Percentiles rank a stretch among this genome's conserved stretches.
These are phyloP conservation scores for Auriscalpium orientale DNA, from an alignment of 768 basidiomycete genomes.

Conservation along the genomic window DNA sequence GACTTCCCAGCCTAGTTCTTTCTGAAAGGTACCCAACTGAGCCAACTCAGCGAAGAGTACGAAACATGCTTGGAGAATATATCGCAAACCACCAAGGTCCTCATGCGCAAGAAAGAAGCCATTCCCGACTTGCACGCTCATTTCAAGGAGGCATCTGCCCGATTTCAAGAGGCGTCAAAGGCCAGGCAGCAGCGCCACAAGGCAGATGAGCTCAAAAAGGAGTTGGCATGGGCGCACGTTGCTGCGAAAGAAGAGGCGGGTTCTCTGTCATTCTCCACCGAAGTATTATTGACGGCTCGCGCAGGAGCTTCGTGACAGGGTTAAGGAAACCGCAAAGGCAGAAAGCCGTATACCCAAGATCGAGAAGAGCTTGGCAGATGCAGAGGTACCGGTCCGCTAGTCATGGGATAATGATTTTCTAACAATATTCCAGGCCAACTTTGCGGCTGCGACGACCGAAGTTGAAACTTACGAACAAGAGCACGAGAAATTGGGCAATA, in stretches of 20 bases:
- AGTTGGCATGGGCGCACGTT: slow-evolving; percentile 86
- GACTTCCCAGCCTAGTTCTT: slow-evolving; percentile 58
- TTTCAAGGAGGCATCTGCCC: slow-evolving; percentile 47
- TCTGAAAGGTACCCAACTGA: slow-evolving; percentile 86
- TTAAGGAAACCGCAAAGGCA: slow-evolving; percentile 33
- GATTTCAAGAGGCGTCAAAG: slow-evolving; percentile 67
- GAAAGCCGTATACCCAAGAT: slow-evolving; percentile 33
- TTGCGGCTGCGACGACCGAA: slow-evolving; percentile 26
- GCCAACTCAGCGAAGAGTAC: slow-evolving; percentile 84
- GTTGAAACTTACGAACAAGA: slow-evolving; percentile 34
- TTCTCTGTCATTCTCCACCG: background rate
- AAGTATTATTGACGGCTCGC: background rate
- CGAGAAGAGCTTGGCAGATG: slow-evolving; percentile 29
- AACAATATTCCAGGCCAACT: slow-evolving; percentile 22
- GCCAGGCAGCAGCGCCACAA: slow-evolving; percentile 65
- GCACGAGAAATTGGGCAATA: slow-evolving; percentile 35
- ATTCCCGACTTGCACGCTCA: slow-evolving; percentile 67
- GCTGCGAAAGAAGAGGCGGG: slow-evolving; percentile 54
- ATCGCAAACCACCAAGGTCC: slow-evolving; percentile 53
- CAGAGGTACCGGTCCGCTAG: slow-evolving; percentile 27
- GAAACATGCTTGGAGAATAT: slow-evolving; percentile 69
- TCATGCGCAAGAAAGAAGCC: slow-evolving; percentile 65
- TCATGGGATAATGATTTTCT: background rate
- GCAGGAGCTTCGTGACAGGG: slow-evolving; percentile 38
- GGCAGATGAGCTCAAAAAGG: slow-evolving; percentile 64